phyloP scores from a whole-genome alignment of 768 basidiomycete genomes.

The Suillus alpinus region DNA sequence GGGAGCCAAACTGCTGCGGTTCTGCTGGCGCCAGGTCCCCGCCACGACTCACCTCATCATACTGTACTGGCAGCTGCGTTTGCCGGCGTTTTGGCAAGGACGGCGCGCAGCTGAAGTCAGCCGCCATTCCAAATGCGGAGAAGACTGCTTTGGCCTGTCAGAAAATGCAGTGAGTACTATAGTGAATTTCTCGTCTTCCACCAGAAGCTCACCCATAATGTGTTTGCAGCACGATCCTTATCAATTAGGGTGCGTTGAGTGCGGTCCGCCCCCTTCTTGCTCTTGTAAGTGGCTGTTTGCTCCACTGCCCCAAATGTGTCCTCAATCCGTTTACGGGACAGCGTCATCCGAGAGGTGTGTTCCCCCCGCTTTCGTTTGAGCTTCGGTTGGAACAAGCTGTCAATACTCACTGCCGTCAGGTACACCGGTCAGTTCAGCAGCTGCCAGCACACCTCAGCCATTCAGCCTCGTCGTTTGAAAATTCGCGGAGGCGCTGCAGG shows the following conservation, averaged over 20 bases:
- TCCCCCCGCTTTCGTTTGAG: neutral
- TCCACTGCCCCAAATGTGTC: neutral
- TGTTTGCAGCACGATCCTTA: neutral
- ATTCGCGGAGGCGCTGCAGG: conserved; percentile 8
- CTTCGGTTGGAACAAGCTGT: conserved; percentile 4
- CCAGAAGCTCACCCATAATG: too few species aligned
- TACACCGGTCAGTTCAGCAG: too few species aligned
- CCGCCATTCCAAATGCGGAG: neutral
- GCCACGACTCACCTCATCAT: too few species aligned
- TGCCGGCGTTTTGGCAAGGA: neutral
- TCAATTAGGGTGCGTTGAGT: neutral
- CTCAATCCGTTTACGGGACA: neutral
- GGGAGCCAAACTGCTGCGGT: too few species aligned
- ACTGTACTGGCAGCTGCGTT: too few species aligned
- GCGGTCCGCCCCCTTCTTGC: neutral
- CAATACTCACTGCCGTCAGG: too few species aligned
- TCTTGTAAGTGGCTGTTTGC: conserved; percentile 1
- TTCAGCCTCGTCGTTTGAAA: conserved; percentile 8
- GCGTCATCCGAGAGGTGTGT: neutral
- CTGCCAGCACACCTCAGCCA: conserved; percentile 18
- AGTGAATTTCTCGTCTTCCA: too few species aligned
- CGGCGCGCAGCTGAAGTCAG: neutral
- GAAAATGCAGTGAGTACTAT: too few species aligned
- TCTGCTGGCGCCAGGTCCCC: too few species aligned
- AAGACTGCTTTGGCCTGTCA: conserved; percentile 3